These are phyloP conservation scores for Cordyceps fumosorosea DNA, from an alignment of 2,329 filamentous ascomycete species.

Conservation along the genomic window DNA sequence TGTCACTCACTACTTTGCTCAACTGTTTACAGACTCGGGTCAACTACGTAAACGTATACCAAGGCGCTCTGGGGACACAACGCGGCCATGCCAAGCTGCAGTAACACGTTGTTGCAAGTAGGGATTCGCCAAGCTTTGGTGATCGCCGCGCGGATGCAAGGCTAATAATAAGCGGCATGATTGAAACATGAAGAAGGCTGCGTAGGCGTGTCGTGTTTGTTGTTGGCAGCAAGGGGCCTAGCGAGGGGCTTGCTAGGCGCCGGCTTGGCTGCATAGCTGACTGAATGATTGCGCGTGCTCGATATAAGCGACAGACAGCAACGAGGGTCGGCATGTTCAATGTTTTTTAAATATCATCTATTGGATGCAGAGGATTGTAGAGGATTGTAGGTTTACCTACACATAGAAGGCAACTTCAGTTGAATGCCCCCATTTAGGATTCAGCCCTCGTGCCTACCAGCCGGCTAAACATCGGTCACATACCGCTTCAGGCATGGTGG, in stretches of 20 bases:
- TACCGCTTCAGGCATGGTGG: slow-evolving; percentile 15
- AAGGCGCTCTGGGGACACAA: too few species aligned
- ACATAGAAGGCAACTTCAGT: too few species aligned
- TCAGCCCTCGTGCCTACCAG: slow-evolving; percentile 24
- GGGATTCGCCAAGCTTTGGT: not conserved
- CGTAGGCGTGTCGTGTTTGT: not conserved
- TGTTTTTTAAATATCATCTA: too few species aligned
- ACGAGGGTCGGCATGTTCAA: too few species aligned
- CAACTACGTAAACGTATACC: too few species aligned
- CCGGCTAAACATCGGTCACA: slow-evolving; percentile 26
- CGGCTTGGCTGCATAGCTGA: too few species aligned
- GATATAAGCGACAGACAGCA: too few species aligned
- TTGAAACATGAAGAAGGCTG: not conserved
- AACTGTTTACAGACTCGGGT: too few species aligned
- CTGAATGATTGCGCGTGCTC: too few species aligned
- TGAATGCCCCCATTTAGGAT: not conserved
- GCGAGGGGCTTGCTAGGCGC: not conserved
- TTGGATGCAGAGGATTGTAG: too few species aligned
- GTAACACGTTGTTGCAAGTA: not conserved
- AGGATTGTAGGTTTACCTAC: too few species aligned
- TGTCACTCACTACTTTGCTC: too few species aligned
- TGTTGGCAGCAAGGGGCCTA: not conserved
- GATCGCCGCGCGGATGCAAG: not conserved
- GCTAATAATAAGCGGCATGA: not conserved
- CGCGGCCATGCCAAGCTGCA: not conserved